A percentile compares a stretch with the other conserved stretches of the same genome.
Conservation (phyloP, 768 basidiomycete genomes). For the Trametes meyenii region DNA sequence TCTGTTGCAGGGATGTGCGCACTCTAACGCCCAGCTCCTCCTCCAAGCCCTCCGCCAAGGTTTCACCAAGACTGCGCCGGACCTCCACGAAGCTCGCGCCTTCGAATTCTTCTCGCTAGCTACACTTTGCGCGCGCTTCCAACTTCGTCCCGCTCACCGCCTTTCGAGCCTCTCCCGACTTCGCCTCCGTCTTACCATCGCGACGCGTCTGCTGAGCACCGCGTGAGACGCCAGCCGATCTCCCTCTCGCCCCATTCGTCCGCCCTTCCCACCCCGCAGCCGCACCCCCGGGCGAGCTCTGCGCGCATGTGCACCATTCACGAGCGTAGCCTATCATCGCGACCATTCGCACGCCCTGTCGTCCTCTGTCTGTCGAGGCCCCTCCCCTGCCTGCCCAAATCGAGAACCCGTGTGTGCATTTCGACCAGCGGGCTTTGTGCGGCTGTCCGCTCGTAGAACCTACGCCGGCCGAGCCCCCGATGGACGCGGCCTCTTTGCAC, state of each 20-base stretch:
- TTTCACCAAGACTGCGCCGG: not conserved
- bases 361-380: not conserved
- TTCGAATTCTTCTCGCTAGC: not conserved
- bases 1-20: not conserved
- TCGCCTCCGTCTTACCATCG: not conserved
- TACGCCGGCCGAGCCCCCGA: not conserved
- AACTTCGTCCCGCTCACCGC: not conserved
- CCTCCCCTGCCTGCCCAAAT: not conserved
- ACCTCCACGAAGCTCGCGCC: no score
- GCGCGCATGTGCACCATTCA: slow-evolving; percentile 2
- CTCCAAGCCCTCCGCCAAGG: slow-evolving; percentile 6
- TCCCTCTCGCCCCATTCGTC: slow-evolving; percentile 5
- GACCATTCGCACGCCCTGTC: slow-evolving; percentile 2
- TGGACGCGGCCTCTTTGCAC: not conserved
- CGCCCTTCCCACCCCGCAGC: slow-evolving; percentile 6
- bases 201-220: slow-evolving; percentile 6
- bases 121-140: not conserved
- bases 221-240: slow-evolving; percentile 13
- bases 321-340: not conserved
- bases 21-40: not conserved
- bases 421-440: slow-evolving; percentile 12
- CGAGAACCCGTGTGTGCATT: not conserved
- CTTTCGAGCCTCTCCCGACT: not conserved
- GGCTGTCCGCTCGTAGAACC: not conserved
- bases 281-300: not conserved